A percentile compares a stretch with the other conserved stretches of the same genome.
These are phyloP conservation scores for Neoboletus subvelutipes DNA, from an alignment of 768 basidiomycete genomes.

Conservation along the genomic window DNA sequence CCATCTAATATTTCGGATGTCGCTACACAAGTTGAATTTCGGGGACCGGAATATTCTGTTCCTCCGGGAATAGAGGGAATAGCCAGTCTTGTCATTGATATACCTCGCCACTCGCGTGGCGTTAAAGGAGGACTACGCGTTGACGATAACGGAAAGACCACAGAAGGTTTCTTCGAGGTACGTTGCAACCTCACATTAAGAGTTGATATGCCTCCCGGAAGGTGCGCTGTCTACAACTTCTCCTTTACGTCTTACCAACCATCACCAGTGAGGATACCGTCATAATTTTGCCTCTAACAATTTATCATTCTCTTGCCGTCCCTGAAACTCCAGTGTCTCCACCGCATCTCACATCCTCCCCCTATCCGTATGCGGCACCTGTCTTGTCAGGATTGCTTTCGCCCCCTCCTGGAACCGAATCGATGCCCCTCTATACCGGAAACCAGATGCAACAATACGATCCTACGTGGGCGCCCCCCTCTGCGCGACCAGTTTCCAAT, in stretches of 20 bases:
- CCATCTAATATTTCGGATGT: conserved; percentile 59
- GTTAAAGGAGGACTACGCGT: conserved; percentile 61
- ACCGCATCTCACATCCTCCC: conserved; percentile 10
- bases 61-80: conserved; percentile 75
- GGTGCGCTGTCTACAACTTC: conserved; percentile 41
- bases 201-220: conserved; percentile 65
- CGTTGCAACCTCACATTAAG: conserved; percentile 60
- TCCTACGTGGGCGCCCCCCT: conserved; percentile 8
- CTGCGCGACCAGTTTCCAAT: conserved; percentile 1
- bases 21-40: conserved; percentile 65
- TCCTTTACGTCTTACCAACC: conserved; percentile 10
- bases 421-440: conserved; percentile 11
- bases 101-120: conserved; percentile 65
- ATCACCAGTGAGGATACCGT: conserved; percentile 64
- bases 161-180: conserved; percentile 67
- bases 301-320: conserved; percentile 63
- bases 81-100: conserved; percentile 76
- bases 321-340: conserved; percentile 39
- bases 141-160: conserved; percentile 45
- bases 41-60: conserved; percentile 72
- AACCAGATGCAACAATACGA: conserved; percentile 10
- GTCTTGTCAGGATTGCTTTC: conserved; percentile 21
- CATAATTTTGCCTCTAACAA: conserved; percentile 59
- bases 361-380: conserved; percentile 21
- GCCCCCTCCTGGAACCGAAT: conserved; percentile 23